Evolutionary conservation across 306 rosid species (phyloP), one percentile per base, ranked within the genome.

Genomic region (Casuarina glauca): DNA sequence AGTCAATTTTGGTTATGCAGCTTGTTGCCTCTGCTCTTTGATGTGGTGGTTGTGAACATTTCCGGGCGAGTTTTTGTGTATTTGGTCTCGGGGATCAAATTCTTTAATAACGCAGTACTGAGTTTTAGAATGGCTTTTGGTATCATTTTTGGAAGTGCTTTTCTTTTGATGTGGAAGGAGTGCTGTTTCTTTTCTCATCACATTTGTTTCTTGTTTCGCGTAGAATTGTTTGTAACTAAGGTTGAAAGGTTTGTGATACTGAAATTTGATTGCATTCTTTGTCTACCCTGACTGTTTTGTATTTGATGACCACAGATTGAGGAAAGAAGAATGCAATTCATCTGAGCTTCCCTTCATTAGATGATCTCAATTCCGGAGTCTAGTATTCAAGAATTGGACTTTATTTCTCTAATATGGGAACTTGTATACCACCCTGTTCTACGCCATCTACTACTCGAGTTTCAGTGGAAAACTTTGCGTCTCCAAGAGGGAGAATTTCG

Each of bases 391-490:
- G 69, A 72, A 57, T 76, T 60, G 64, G 75, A 76, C 20, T 80
- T 79, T 46, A 81, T 61, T 54, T 52, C 63, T 73, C 32, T 70
- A 72, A 49, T 81, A 94, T 94, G 98, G 89, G 90, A 39, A 82
- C 91, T 13, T 89, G 82, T 73, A 38, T 85, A 43, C 78, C 91
- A 5, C 80, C 88, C 32, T 78, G 80, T 78, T 83, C 82, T 77
- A 86, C 87, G 50, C 86, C 88, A 79, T 75, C 88, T 1, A 93
- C 87, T 70, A 73, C 87, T 64, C 80, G 88, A 74, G 91, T 86
- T 79, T 89, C 90, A 35, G 86, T 82, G 3, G 88, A 90, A 44
- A 81, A 87, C 7, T 39, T 88, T 0, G 84, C 90, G 44, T 87
- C 79, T 79, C 80, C 74, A 49, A 88, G 92, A 73, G 92, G 95